These are phyloP conservation scores for Dichotomopilus funicola DNA, from an alignment of 2,329 filamentous ascomycete species.

Conservation along the genomic window DNA sequence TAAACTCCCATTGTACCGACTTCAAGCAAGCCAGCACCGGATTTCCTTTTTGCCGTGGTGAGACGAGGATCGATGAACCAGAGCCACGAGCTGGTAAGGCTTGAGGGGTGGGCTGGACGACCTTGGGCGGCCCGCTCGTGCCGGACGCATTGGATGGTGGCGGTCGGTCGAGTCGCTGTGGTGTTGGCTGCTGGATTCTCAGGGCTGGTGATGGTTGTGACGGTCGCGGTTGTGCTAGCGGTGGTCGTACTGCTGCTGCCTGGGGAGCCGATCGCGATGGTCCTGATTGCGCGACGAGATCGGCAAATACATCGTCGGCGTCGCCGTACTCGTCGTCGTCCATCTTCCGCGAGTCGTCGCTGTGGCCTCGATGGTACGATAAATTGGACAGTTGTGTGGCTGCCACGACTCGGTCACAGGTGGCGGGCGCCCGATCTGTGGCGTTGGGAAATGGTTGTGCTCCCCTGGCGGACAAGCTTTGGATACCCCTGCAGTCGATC, in stretches of 20 bases:
- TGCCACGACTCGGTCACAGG: too few species aligned
- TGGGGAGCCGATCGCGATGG: constrained; percentile 14
- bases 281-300: constrained; percentile 43
- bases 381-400: too few species aligned
- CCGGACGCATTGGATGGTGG: constrained; percentile 32
- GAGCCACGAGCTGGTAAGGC: constrained; percentile 59
- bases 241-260: too few species aligned
- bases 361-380: background rate
- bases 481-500: background rate
- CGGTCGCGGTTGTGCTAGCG: constrained; percentile 11
- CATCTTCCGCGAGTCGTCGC: constrained; percentile 23
- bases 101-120: constrained; percentile 85
- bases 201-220: constrained; percentile 32
- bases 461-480: background rate
- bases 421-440: too few species aligned
- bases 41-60: constrained; percentile 89
- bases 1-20: constrained; percentile 89
- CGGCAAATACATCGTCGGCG: constrained; percentile 50
- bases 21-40: constrained; percentile 80
- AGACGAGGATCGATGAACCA: constrained; percentile 79
- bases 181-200: constrained; percentile 42
- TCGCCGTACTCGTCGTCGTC: constrained; percentile 53
- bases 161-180: constrained; percentile 50
- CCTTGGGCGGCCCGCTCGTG: constrained; percentile 39
- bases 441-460: background rate